Base-by-base conservation (phyloP, 768 basidiomycete genomes). In the Pleurotus cornucopiae region DNA sequence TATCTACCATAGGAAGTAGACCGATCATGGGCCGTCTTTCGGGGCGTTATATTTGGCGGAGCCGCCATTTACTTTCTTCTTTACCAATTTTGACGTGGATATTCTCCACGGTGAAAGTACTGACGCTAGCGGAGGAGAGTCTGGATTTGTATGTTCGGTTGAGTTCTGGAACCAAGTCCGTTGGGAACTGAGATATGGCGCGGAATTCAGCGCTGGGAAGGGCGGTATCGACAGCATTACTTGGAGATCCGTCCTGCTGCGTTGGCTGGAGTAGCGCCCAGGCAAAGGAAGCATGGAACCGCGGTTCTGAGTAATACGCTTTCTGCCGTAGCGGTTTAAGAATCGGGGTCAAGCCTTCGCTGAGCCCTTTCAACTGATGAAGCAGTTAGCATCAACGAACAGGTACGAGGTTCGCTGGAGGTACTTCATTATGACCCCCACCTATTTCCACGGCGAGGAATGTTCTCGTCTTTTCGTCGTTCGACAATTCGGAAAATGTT, bases 201-300 rank as follows among this genome's bases (percentile, higher is more conserved):
- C 70, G 75, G 63, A 83, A 84, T 6, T 62, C 57, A 57, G 46
- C 25, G 46, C 59, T 46, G 13, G 46, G 39, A 16, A 41, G 57
- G 59, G 55, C 61, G 55, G 55, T 41, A 46, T 47, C 41, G 55
- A 54, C 51, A 43, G 62, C 40, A 34, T 48, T 57, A 46, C 58
- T 54, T 48, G 57, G 39, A 59, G 46, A 25, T 45, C 47, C 54
- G 56, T 40, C 45, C 54, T 53, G n/a, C 47, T 41, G 45, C 45
- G 57, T 44, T 30, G 55, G 61, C 63, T 81, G 75, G 49, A 92
- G 79, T 44, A 93, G 75, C 12, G 86, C 84, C 94, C 95, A 97
- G 7, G 85, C 92, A 54, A 97, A 84, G 2, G 93, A 95, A 11
- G 89, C 80, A 66, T 98, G 95, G 64, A 94, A 97, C 45, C 86